Evolutionary conservation across 306 rosid genomes (phyloP).

Genomic region (Acacia confusa): DNA sequence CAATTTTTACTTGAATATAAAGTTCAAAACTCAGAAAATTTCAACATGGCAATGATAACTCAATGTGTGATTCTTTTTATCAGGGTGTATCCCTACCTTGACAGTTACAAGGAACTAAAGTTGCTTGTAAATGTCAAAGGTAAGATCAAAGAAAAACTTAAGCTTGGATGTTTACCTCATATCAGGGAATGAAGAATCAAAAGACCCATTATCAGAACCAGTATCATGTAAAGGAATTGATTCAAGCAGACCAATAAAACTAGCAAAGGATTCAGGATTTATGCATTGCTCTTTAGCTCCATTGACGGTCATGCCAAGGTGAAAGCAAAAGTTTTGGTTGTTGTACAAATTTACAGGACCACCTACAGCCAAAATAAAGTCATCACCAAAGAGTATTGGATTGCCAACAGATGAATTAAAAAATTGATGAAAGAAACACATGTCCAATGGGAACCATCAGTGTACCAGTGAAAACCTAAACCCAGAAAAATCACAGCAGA

Average conservation of each 20-base stretch:
- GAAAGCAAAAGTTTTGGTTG: slow-evolving; percentile 68
- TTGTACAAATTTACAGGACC: slow-evolving; percentile 69
- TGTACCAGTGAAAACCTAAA: background rate
- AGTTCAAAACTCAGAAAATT: slow-evolving; percentile 18
- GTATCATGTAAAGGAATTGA: slow-evolving; percentile 84
- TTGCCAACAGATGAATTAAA: slow-evolving; percentile 20
- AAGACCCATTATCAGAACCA: slow-evolving; percentile 61
- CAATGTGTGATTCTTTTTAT: background rate
- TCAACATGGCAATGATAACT: slow-evolving; percentile 19
- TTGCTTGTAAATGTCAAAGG: slow-evolving; percentile 12
- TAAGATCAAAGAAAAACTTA: slow-evolving; percentile 27
- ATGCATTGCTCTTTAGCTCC: slow-evolving; percentile 70
- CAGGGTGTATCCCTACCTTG: background rate
- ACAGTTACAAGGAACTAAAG: slow-evolving; percentile 22
- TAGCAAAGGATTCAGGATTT: slow-evolving; percentile 82
- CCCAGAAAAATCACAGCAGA: background rate
- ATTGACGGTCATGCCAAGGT: slow-evolving; percentile 55
- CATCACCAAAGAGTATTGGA: slow-evolving; percentile 25
- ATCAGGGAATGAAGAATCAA: slow-evolving; percentile 69
- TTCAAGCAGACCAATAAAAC: slow-evolving; percentile 80
- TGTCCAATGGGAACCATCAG: background rate
- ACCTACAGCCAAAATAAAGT: slow-evolving; percentile 43
- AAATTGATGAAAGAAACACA: background rate
- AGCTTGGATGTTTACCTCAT: slow-evolving; percentile 51
- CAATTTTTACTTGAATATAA: slow-evolving; percentile 18